Conservation (phyloP, 1,284 basidiomycete species). For the Fomitopsis pinicola region DNA sequence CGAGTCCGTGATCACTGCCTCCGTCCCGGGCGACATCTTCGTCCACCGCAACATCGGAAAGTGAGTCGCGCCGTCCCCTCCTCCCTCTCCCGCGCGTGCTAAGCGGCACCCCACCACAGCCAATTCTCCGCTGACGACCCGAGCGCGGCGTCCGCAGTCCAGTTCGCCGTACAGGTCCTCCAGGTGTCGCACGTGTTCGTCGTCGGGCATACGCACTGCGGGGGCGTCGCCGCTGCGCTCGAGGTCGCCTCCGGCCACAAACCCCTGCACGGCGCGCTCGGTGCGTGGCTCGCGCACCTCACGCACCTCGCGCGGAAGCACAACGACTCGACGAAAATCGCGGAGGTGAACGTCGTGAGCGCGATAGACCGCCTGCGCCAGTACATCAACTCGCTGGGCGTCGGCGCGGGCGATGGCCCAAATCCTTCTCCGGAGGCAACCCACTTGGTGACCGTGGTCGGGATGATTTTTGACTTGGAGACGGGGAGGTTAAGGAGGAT, state of each 20-base stretch:
- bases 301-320: neutral
- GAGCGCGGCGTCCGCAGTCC: conserved; percentile 12
- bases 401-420: neutral
- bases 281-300: neutral
- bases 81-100: neutral
- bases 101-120: conserved; percentile 1
- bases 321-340: neutral
- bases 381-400: neutral
- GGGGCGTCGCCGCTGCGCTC: conserved; percentile 5
- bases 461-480: neutral
- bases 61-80: conserved; percentile 7
- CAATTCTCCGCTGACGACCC: conserved; percentile 11
- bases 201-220: conserved; percentile 19
- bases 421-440: neutral
- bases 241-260: neutral
- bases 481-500: neutral
- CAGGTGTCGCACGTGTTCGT: conserved; percentile 15
- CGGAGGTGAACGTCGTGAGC: neutral
- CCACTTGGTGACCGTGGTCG: neutral
- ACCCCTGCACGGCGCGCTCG: neutral
- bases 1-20: conserved; percentile 32
- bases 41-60: conserved; percentile 46
- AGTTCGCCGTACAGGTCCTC: conserved; percentile 14
- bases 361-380: neutral
- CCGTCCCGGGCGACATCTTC: conserved; percentile 46